Percentiles rank a stretch among this genome's conserved stretches.
Conservation (phyloP, 768 basidiomycete species). For the Collybiopsis luxurians region DNA sequence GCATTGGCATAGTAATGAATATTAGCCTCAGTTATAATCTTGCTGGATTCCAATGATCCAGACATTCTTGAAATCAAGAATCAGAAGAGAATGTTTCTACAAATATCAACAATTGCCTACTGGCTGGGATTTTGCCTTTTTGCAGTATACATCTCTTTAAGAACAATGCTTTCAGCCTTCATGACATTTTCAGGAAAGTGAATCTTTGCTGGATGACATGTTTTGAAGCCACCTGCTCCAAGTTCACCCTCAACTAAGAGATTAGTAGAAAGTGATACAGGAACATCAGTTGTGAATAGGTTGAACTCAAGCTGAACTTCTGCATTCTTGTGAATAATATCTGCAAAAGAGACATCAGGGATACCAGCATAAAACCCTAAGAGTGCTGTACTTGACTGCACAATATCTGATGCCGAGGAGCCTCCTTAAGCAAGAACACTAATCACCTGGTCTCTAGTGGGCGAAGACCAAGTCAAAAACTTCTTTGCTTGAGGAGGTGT, state of each 20-base stretch:
- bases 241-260: background rate
- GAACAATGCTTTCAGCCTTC: background rate
- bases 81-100: too few relatives aligned
- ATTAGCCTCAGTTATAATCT: background rate
- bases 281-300: background rate
- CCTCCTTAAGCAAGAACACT: background rate
- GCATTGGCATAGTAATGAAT: background rate
- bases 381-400: too few relatives aligned
- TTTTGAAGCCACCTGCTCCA: slow-evolving; percentile 2
- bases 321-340: too few relatives aligned
- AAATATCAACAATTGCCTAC: too few relatives aligned
- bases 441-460: background rate
- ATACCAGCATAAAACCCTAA: too few relatives aligned
- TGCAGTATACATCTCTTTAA: too few relatives aligned
- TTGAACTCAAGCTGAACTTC: too few relatives aligned
- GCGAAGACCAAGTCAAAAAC: background rate
- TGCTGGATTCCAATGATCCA: background rate
- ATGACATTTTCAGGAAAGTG: background rate
- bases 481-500: background rate
- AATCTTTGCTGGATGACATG: background rate
- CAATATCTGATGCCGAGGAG: too few relatives aligned
- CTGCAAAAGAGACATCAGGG: background rate
- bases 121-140: too few relatives aligned
- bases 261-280: background rate
- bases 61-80: background rate